Percentiles rank a stretch among this genome's conserved stretches.
These are phyloP conservation scores for Volvox carteri DNA, from an alignment of 163 green algal genomes.

Conservation along the genomic window DNA sequence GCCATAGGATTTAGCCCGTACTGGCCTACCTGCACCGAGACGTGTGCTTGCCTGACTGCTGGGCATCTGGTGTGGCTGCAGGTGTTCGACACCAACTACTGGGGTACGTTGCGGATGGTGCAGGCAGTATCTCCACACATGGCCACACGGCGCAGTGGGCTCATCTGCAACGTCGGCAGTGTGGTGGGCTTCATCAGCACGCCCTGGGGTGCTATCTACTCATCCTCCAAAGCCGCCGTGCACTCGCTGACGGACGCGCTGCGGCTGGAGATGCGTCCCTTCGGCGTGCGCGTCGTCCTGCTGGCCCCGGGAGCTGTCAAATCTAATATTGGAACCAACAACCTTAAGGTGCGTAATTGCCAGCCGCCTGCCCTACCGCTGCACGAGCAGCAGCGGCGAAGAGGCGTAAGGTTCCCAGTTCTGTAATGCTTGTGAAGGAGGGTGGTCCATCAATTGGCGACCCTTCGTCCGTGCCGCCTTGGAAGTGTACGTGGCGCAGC, in stretches of 20 bases:
- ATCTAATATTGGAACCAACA: constrained; percentile 65
- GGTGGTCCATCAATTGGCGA: no score
- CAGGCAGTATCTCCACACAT: constrained; percentile 66
- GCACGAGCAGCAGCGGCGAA: no score
- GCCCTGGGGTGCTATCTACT: constrained; percentile 40
- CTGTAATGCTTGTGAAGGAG: no score
- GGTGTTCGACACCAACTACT: constrained; percentile 69
- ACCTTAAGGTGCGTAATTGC: constrained; percentile 34
- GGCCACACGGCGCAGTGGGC: constrained; percentile 54
- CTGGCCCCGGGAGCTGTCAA: constrained; percentile 63
- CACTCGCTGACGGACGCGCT: constrained; percentile 68
- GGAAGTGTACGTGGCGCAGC: no score
- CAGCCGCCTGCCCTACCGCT: no score
- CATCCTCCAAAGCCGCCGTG: constrained; percentile 68
- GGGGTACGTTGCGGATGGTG: constrained; percentile 64
- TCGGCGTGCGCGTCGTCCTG: constrained; percentile 68
- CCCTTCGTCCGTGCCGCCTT: no score
- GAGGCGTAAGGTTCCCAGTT: no score
- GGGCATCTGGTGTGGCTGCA: no score
- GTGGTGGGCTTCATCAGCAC: constrained; percentile 31
- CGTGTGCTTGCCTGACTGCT: no score
- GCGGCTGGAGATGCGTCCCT: constrained; percentile 69
- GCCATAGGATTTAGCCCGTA: no score
- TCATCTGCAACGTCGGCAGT: constrained; percentile 70
- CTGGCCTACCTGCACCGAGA: no score